A percentile compares a stretch with the other conserved stretches of the same genome.
Evolutionary conservation across 139 green algal genomes (phyloP).

Genomic region (Picochlorum sp.): DNA sequence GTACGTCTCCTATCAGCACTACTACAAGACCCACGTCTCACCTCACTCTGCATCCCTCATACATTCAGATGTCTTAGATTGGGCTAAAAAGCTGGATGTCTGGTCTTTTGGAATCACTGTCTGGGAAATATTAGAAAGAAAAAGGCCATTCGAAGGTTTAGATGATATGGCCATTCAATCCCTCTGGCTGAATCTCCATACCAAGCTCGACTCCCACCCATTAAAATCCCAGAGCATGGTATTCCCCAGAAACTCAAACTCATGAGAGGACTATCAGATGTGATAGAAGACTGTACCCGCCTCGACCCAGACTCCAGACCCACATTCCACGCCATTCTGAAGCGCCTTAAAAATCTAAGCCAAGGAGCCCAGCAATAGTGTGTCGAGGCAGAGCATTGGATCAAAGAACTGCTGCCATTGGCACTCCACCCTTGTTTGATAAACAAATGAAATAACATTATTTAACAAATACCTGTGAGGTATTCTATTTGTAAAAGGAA

Average conservation of each 20-base stretch:
- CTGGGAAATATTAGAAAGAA: constrained; percentile 35
- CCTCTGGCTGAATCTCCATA: constrained; percentile 28
- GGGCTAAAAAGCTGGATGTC: constrained; percentile 22
- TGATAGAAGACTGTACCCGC: constrained; percentile 21
- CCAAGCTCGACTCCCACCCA: constrained; percentile 16
- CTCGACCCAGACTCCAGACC: constrained; percentile 25
- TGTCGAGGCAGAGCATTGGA: too few species aligned
- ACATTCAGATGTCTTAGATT: background rate
- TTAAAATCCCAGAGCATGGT: constrained; percentile 10
- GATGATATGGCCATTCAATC: constrained; percentile 34
- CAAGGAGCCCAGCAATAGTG: too few species aligned
- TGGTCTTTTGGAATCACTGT: constrained; percentile 30
- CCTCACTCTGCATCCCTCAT: background rate
- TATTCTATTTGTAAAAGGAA: too few species aligned
- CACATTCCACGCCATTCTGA: constrained; percentile 22
- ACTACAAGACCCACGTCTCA: background rate
- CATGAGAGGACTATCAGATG: constrained; percentile 12
- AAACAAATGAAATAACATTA: too few species aligned
- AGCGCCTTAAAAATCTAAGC: background rate
- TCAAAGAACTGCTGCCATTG: too few species aligned
- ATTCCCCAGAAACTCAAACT: background rate
- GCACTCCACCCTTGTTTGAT: too few species aligned
- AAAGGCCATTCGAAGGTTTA: constrained; percentile 32
- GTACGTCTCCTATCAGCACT: background rate
- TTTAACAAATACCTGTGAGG: too few species aligned